Conservation (phyloP, 116 monocot genomes). For the Papilionanthe hybrid region DNA sequence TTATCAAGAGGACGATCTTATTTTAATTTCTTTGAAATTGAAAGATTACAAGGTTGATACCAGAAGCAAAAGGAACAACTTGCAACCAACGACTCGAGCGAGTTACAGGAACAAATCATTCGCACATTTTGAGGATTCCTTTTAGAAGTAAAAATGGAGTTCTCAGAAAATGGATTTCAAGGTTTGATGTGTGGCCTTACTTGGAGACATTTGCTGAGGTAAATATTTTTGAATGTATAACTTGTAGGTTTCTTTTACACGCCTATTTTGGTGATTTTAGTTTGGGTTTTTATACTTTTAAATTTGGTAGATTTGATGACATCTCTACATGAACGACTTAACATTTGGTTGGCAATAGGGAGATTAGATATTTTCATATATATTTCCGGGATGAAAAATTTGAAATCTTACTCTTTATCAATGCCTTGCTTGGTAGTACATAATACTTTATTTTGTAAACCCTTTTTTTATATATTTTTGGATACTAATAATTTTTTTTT, state of each 20-base stretch:
- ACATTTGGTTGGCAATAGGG: not conserved
- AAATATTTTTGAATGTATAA: constrained; percentile 2
- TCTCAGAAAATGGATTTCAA: constrained; percentile 85
- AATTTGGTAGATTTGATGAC: not conserved
- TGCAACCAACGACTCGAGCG: constrained; percentile 88
- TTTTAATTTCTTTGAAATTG: not conserved
- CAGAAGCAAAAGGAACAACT: constrained; percentile 85
- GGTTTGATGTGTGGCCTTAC: constrained; percentile 97
- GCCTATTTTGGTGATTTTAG: not conserved
- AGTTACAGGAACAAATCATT: constrained; percentile 69
- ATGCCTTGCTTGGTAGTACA: not conserved
- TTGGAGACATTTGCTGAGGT: constrained; percentile 81
- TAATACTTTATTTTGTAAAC: not conserved
- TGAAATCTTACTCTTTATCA: not conserved
- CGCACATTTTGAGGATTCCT: constrained; percentile 73
- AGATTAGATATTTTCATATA: not conserved
- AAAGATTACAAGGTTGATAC: constrained; percentile 53
- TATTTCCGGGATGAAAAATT: not conserved
- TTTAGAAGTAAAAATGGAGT: constrained; percentile 77
- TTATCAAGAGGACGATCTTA: not conserved
- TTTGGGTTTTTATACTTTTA: not conserved
- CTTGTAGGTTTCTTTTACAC: not conserved
- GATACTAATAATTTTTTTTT: not conserved
- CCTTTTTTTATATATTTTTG: not conserved
- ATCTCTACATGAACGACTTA: not conserved